Evolutionary conservation across 2,329 filamentous ascomycete genomes (phyloP).

Genomic region (Aspergillus hortae): DNA sequence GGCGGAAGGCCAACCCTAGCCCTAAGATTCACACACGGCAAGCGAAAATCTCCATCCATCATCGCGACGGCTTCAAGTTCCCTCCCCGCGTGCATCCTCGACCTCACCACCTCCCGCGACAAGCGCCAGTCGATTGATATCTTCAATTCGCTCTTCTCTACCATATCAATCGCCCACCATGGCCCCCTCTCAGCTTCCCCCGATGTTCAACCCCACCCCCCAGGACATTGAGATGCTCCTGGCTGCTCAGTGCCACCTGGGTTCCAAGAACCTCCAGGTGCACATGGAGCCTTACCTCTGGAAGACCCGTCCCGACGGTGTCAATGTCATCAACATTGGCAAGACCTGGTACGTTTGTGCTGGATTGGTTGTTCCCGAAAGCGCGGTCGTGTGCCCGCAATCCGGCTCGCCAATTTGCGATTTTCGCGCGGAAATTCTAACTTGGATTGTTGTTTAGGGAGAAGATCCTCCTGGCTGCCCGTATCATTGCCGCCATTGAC

Average conservation of each 20-base stretch:
- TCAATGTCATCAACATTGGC: slow-evolving; percentile 99
- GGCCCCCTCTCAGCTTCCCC: slow-evolving; percentile 91
- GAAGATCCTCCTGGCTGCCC: slow-evolving; percentile 98
- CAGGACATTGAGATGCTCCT: slow-evolving; percentile 99
- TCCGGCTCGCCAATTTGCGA: neutral
- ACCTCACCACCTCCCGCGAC: slow-evolving; percentile 33
- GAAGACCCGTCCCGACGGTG: slow-evolving; percentile 98
- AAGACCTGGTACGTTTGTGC: slow-evolving; percentile 83
- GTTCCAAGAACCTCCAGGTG: slow-evolving; percentile 98
- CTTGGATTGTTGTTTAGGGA: slow-evolving; percentile 61
- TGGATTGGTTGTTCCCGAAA: neutral
- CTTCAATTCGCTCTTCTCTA: slow-evolving; percentile 31
- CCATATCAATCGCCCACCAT: slow-evolving; percentile 67
- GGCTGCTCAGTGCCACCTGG: slow-evolving; percentile 92
- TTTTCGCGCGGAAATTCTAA: slow-evolving; percentile 17
- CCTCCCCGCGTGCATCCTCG: slow-evolving; percentile 27
- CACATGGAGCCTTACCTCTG: slow-evolving; percentile 99
- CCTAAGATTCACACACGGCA: slow-evolving; percentile 38
- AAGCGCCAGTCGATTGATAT: slow-evolving; percentile 47
- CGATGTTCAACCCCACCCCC: slow-evolving; percentile 93
- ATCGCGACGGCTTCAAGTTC: slow-evolving; percentile 25
- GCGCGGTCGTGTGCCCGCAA: too few relatives aligned
- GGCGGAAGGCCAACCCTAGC: slow-evolving; percentile 27
- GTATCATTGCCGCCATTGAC: slow-evolving; percentile 98
- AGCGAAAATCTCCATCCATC: slow-evolving; percentile 34